Evolutionary conservation across 1,284 basidiomycete species (phyloP), one percentile per base, ranked within the genome.

Genomic region (Pterula multifida): DNA sequence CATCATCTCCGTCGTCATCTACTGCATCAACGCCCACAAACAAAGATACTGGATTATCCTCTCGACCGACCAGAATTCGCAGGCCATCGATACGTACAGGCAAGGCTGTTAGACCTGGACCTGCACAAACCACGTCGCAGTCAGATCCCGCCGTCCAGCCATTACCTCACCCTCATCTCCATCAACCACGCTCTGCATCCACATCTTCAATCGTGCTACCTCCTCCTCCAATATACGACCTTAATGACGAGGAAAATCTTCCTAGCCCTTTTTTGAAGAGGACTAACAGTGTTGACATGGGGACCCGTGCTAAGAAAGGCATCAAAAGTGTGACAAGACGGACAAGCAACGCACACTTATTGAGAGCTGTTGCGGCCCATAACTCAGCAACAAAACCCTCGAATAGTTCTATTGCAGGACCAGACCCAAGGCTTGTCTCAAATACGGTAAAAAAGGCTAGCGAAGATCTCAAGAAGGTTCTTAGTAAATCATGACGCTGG

Each of bases 251-350:
- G 59, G 87, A 89, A 63, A 90, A 88, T 61, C 70, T 90, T 0
- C 89, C 88, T 0, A 86, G 83, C 56, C 89, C 89, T 1, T 91
- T 90, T 65, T 59, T 91, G 39, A 84, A 83, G 63, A 70, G 74
- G 23, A 60, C 60, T 0, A 78, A 79, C 22, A 68, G 72, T 15
- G 67, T 66, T 19, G 63, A 61, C 15, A 42, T 53, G 26, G 24
- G 49, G 51, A 39, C 49, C 44, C 51, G 49, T 26, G 54, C 54
- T 51, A 60, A 58, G 44, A 54, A 49, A 50, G 56, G 58, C 45
- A 62, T 57, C 15, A 52, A 57, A 23, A 55, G 39, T 28, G 49
- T 52, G 21, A 65, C 63, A 55, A 74, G 73, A 57, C 61, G 72
- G 45, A 63, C 68, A 28, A 77, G 76, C 55, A 73, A 66, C 36